Evolutionary conservation across 2,329 filamentous ascomycete species (phyloP), one percentile per base, ranked within the genome.

Genomic region (Cryphonectria nitschkei): DNA sequence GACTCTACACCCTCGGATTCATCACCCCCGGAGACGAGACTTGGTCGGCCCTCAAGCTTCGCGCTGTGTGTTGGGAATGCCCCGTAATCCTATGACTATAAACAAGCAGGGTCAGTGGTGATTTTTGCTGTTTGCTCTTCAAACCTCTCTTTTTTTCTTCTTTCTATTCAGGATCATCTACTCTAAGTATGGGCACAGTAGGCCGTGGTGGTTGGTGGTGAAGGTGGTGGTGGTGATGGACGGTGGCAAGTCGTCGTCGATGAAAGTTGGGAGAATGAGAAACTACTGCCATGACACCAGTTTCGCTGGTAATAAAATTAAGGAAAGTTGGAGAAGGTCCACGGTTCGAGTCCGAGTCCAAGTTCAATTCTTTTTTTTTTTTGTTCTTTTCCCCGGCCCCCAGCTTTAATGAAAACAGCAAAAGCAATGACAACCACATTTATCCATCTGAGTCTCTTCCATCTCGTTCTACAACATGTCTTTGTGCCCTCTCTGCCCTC

Each of bases 401-500:
- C 14, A 46, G 1, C 7, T 50, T 6, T 19, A n/a, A 9, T 8
- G 1, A 11, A 50, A 3, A n/a, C 37, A 50, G 2, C 6, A n/a
- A 0, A 9, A 26, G 26, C 3, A 5, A n/a, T 11, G 22, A 9
- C 22, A 22, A n/a, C 41, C 13, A 43, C 41, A 43, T 6, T 14
- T 14, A 43, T 6, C 19, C 19, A 50, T n/a, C 46, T 6, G 2
- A 50, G 46, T 39, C 46, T 9, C 7, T 3, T 9, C 5, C 56
- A 60, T 34, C 26, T n/a, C 60, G 41, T 13, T 34, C 13, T 34
- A 34, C 26, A 26, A 26, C 26, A 26, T 34, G 39, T 62, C 60
- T 62, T 26, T 13, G 14, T 34, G 34, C 34, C 34, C 6, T 34
- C 34, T 34, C 26, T 34, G 13, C 29, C 71, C 73, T 74, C 32